A percentile compares a stretch with the other conserved stretches of the same genome.
phyloP scores from a whole-genome alignment of 768 basidiomycete species.

The Boletellus emodensis region DNA sequence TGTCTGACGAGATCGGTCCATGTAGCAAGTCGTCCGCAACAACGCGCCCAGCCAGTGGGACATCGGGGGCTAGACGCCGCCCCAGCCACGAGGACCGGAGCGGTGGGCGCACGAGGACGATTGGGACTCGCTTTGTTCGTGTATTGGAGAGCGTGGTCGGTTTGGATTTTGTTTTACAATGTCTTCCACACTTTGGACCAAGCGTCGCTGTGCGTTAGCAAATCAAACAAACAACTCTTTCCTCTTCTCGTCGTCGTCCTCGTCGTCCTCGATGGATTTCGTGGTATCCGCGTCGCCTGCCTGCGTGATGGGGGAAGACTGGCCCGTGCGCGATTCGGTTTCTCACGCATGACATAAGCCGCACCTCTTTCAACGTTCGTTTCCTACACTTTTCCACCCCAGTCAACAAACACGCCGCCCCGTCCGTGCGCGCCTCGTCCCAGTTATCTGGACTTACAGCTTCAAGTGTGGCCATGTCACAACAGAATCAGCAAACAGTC shows the following conservation, averaged over 20 bases:
- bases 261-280: conserved; percentile 24
- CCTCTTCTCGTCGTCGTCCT: conserved; percentile 30
- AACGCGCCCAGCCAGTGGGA: too few species aligned
- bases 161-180: conserved; percentile 66
- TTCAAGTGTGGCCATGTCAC: conserved; percentile 39
- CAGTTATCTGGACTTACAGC: conserved; percentile 7
- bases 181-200: conserved; percentile 71
- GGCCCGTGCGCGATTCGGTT: conserved; percentile 56
- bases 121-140: conserved; percentile 31
- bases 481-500: conserved; percentile 46
- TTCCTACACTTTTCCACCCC: conserved; percentile 29
- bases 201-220: conserved; percentile 56
- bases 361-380: conserved; percentile 38
- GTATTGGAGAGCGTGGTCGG: conserved; percentile 40
- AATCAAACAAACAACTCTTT: conserved; percentile 49
- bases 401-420: conserved; percentile 20
- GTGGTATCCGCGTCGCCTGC: conserved; percentile 14
- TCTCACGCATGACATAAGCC: conserved; percentile 52
- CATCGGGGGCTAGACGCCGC: too few species aligned
- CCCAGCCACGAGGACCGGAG: not conserved
- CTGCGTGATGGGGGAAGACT: conserved; percentile 27
- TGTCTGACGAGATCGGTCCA: too few species aligned
- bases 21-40: too few species aligned
- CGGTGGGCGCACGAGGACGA: not conserved
- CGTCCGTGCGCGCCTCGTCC: conserved; percentile 10